Percentiles rank a stretch among this genome's conserved stretches.
These are phyloP conservation scores for Pelargonium nanum DNA, from an alignment of 345 rosid species.

Conservation along the genomic window DNA sequence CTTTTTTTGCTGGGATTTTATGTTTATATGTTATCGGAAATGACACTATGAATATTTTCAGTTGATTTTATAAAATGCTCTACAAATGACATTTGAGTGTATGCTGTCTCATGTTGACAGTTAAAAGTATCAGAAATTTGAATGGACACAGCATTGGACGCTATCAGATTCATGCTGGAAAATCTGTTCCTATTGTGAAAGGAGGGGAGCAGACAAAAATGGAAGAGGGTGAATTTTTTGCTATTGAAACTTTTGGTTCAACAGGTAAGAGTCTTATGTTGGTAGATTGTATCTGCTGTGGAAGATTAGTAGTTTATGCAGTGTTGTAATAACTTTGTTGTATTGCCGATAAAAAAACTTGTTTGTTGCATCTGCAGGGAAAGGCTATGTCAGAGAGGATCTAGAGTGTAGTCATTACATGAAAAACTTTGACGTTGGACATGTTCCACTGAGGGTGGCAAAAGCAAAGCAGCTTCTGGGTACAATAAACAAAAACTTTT, in stretches of 20 bases:
- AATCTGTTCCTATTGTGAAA: constrained; percentile 89
- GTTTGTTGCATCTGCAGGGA: constrained; percentile 35
- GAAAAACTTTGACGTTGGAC: constrained; percentile 77
- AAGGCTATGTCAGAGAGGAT: constrained; percentile 87
- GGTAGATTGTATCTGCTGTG: not conserved
- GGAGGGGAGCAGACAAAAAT: constrained; percentile 97
- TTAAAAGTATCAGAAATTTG: constrained; percentile 81
- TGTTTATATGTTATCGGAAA: not conserved
- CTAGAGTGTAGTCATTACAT: constrained; percentile 92
- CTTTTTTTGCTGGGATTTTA: too few species aligned
- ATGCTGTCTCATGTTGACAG: constrained; percentile 26
- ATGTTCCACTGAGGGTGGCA: constrained; percentile 68
- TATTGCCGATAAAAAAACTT: too few species aligned
- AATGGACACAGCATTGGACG: constrained; percentile 82
- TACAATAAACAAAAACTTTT: constrained; percentile 85
- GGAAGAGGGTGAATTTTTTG: constrained; percentile 97
- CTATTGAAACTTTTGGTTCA: constrained; percentile 89
- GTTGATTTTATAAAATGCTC: not conserved
- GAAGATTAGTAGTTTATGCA: constrained; percentile 2
- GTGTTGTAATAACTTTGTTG: not conserved
- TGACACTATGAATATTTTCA: not conserved
- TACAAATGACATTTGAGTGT: not conserved
- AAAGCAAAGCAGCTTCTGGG: constrained; percentile 95
- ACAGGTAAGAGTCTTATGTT: constrained; percentile 41
- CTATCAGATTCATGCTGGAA: constrained; percentile 91